Percentiles rank a stretch among this genome's conserved stretches.
Evolutionary conservation across 2,329 filamentous ascomycete species (phyloP).

Genomic region (Mycosphaerelloides madeirae): DNA sequence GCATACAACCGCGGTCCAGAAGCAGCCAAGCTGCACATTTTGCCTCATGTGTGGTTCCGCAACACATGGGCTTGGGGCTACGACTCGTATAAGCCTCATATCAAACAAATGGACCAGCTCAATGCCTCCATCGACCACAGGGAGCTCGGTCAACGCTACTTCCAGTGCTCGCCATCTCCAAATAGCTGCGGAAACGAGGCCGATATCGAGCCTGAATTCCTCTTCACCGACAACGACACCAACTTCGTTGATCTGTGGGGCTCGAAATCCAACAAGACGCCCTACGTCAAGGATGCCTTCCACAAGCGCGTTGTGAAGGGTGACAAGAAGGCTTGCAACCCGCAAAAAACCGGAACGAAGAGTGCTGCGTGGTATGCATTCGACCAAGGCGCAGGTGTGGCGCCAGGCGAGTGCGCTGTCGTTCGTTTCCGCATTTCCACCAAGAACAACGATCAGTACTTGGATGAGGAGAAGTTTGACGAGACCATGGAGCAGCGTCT

Average conservation of each 20-base stretch:
- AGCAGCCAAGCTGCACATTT: slow-evolving; percentile 82
- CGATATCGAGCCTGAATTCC: slow-evolving; percentile 76
- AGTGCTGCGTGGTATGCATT: slow-evolving; percentile 88
- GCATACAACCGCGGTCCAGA: slow-evolving; percentile 94
- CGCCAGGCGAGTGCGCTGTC: slow-evolving; percentile 87
- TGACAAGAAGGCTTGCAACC: slow-evolving; percentile 77
- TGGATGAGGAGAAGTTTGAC: slow-evolving; percentile 91
- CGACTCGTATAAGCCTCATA: slow-evolving; percentile 78
- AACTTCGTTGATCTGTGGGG: slow-evolving; percentile 75
- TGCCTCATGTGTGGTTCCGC: slow-evolving; percentile 93
- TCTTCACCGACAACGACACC: slow-evolving; percentile 96
- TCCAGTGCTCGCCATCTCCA: slow-evolving; percentile 83
- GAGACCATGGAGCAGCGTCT: slow-evolving; percentile 80
- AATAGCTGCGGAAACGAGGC: slow-evolving; percentile 72
- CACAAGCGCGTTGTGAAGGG: slow-evolving; percentile 80
- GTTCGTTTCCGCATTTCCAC: slow-evolving; percentile 85
- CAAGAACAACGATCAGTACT: slow-evolving; percentile 62
- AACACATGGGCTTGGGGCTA: slow-evolving; percentile 97
- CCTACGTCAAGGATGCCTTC: slow-evolving; percentile 93
- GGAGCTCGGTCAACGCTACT: slow-evolving; percentile 75
- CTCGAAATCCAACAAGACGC: slow-evolving; percentile 65
- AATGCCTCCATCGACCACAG: slow-evolving; percentile 73
- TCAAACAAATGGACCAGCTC: slow-evolving; percentile 61
- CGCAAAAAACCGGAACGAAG: slow-evolving; percentile 75
- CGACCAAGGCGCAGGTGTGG: slow-evolving; percentile 81